phyloP scores from a whole-genome alignment of 2,329 filamentous ascomycete genomes.

The Nemania diffusa region DNA sequence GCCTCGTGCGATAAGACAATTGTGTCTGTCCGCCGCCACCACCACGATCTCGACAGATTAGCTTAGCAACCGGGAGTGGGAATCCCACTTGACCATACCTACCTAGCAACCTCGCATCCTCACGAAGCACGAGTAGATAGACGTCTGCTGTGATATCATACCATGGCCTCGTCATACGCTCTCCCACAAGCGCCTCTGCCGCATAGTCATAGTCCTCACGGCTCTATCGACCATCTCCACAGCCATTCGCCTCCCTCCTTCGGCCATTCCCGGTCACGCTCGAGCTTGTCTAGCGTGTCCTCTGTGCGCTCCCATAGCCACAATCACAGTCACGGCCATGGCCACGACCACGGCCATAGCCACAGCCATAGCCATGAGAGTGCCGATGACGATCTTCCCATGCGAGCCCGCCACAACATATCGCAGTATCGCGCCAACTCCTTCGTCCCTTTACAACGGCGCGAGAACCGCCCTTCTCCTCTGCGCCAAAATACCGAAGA shows the following conservation, averaged over 20 bases:
- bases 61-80: background rate
- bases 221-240: slow-evolving; percentile 52
- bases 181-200: slow-evolving; percentile 63
- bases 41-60: background rate
- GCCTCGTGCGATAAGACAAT: slow-evolving; percentile 14
- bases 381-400: slow-evolving; percentile 43
- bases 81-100: background rate
- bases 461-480: slow-evolving; percentile 50
- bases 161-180: slow-evolving; percentile 64
- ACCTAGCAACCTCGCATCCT: background rate
- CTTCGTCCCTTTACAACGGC: slow-evolving; percentile 47
- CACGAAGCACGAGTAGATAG: background rate
- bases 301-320: slow-evolving; percentile 47
- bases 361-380: slow-evolving; percentile 17
- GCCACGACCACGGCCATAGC: too few species aligned
- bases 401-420: slow-evolving; percentile 43
- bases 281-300: slow-evolving; percentile 44
- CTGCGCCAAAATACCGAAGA: slow-evolving; percentile 46
- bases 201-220: slow-evolving; percentile 42
- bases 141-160: slow-evolving; percentile 25
- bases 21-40: background rate
- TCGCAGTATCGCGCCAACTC: slow-evolving; percentile 51
- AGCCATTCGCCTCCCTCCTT: slow-evolving; percentile 54
- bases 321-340: slow-evolving; percentile 45
- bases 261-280: slow-evolving; percentile 52